Percentiles rank a stretch among this genome's conserved stretches.
Evolutionary conservation across 352 stramenopile species (phyloP).

Genomic region (Phytophthora tubulina): DNA sequence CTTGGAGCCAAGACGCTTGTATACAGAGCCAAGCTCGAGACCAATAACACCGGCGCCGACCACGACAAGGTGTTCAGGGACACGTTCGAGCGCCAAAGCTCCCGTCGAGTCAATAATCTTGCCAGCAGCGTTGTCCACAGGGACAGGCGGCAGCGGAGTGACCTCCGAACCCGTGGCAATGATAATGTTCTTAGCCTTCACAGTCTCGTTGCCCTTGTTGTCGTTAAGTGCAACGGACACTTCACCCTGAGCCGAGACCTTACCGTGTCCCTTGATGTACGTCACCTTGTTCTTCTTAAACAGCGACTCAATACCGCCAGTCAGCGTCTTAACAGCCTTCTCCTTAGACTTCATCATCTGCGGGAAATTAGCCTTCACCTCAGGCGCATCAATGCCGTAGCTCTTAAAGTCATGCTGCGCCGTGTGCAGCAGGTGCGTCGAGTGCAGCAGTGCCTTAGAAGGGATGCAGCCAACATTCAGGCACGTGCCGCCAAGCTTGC

Average conservation of each 20-base stretch:
- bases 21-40: conserved; percentile 99
- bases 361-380: conserved; percentile 94
- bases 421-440: conserved; percentile 96
- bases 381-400: conserved; percentile 94
- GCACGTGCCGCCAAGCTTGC: conserved; percentile 96
- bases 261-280: conserved; percentile 98
- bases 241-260: conserved; percentile 92
- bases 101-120: conserved; percentile 99
- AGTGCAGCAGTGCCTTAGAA: conserved; percentile 97
- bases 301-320: conserved; percentile 96
- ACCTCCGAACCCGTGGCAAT: conserved; percentile 92
- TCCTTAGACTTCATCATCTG: conserved; percentile 98
- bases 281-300: conserved; percentile 99
- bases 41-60: conserved; percentile 98
- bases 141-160: conserved; percentile 94
- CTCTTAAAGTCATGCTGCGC: conserved; percentile 97
- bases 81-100: conserved; percentile 92
- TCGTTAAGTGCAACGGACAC: conserved; percentile 94
- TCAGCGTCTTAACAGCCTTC: conserved; percentile 95
- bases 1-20: conserved; percentile 93
- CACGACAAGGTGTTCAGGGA: conserved; percentile 97
- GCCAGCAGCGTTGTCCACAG: conserved; percentile 96
- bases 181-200: conserved; percentile 98
- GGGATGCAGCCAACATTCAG: conserved; percentile 99
- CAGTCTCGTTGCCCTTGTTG: conserved; percentile 88